phyloP scores from a whole-genome alignment of 139 green algal genomes.

The Bryopsis sp. region DNA sequence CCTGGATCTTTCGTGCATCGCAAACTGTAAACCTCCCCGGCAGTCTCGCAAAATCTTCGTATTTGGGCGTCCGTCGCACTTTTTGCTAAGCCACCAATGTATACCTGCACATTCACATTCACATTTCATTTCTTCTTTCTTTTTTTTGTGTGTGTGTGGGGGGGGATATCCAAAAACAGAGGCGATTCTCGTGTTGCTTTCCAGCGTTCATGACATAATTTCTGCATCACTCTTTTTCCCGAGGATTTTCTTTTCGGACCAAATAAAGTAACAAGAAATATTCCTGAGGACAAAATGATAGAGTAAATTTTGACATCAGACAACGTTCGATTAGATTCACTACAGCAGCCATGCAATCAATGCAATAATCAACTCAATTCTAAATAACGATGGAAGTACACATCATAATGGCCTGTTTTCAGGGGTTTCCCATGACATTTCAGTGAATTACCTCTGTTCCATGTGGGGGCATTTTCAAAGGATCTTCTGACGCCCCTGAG shows the following conservation, averaged over 20 bases:
- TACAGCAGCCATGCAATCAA: neutral
- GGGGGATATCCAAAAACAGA: too few species aligned
- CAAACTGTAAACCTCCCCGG: slow-evolving; percentile 34
- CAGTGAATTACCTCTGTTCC: slow-evolving; percentile 37
- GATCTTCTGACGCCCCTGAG: slow-evolving; percentile 19
- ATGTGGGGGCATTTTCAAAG: slow-evolving; percentile 34
- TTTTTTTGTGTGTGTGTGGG: too few species aligned
- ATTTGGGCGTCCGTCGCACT: slow-evolving; percentile 48
- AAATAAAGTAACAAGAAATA: neutral
- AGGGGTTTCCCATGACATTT: neutral
- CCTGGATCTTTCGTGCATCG: slow-evolving; percentile 47
- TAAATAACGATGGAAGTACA: neutral
- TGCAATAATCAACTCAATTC: neutral
- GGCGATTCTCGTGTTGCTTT: too few species aligned
- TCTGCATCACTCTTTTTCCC: too few species aligned
- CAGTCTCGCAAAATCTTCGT: slow-evolving; percentile 31
- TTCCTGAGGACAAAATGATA: neutral
- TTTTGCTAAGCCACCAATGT: slow-evolving; percentile 54
- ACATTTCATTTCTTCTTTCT: neutral
- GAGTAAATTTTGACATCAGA: neutral
- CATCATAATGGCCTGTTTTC: neutral
- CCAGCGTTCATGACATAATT: too few species aligned
- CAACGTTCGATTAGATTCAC: neutral
- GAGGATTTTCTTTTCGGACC: too few species aligned
- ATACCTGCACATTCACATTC: slow-evolving; percentile 44